Evolutionary conservation across 1,284 basidiomycete genomes (phyloP).

Genomic region (Cryptococcus sp.): DNA sequence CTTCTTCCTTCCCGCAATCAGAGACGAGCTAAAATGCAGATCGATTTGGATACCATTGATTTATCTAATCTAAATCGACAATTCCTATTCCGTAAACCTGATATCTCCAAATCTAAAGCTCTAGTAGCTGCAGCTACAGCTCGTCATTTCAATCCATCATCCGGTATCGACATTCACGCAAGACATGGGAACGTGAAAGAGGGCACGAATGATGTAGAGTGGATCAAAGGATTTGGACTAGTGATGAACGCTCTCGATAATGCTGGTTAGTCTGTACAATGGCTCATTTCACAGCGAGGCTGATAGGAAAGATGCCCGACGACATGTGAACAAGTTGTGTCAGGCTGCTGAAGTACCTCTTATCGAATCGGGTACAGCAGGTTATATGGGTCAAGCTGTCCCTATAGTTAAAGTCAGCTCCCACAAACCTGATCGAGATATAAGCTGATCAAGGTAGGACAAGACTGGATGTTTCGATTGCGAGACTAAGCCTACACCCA

Average conservation of each 20-base stretch:
- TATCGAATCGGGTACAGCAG: slow-evolving; percentile 94
- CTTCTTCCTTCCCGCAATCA: slow-evolving; percentile 1
- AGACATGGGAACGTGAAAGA: slow-evolving; percentile 97
- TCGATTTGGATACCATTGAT: slow-evolving; percentile 98
- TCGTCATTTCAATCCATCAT: slow-evolving; percentile 76
- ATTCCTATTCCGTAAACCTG: slow-evolving; percentile 95
- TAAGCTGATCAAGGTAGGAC: slow-evolving; percentile 54
- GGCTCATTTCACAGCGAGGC: background rate
- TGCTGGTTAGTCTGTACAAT: slow-evolving; percentile 58
- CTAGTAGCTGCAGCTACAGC: slow-evolving; percentile 88
- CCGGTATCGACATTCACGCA: slow-evolving; percentile 70
- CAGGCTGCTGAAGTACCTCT: slow-evolving; percentile 84
- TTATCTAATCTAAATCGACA: slow-evolving; percentile 96
- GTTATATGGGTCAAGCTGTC: slow-evolving; percentile 74
- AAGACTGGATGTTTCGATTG: slow-evolving; percentile 90
- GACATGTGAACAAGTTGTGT: slow-evolving; percentile 97
- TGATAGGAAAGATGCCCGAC: slow-evolving; percentile 61
- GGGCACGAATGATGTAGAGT: slow-evolving; percentile 78
- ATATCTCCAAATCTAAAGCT: slow-evolving; percentile 95
- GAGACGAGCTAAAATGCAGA: slow-evolving; percentile 46
- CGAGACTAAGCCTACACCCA: slow-evolving; percentile 79
- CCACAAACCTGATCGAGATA: background rate
- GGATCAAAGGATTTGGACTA: slow-evolving; percentile 86
- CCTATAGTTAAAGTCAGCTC: slow-evolving; percentile 52
- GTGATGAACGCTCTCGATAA: slow-evolving; percentile 97